Evolutionary conservation across 2,329 filamentous ascomycete species (phyloP), one percentile per base, ranked within the genome.

Genomic region (Verticillium longisporum): DNA sequence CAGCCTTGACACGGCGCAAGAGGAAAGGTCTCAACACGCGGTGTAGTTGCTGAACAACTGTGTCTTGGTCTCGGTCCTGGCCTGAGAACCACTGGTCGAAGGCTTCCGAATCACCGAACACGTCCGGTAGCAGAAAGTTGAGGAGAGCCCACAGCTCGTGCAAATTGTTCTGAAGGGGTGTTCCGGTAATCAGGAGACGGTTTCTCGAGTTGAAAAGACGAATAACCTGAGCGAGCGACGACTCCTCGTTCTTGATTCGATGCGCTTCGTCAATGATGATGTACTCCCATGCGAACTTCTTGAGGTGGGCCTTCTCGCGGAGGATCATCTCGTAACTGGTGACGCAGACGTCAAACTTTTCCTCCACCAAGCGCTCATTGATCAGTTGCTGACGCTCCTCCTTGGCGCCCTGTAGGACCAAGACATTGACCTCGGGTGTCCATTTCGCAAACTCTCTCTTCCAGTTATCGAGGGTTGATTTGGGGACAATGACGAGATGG

Each of bases 301-400:
- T 97, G 67, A 99, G 76, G 68, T 97, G 92, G 1, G 90, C 82
- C 78, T 99, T 98, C 73, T 99, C 95, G 61, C 95, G 87, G 13
- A 99, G 82, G 62, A 99, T 92, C 94, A 99, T 98, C 75, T 99
- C 95, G 77, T 99, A 99, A 74, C 93, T 97, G 14, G 95, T 99
- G 72, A 99, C 91, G 77, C 94, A 97, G 18, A 98, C 94, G 70
- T 99, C 95, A 68, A 99, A 99, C 66, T 96, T 91, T 73, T 97
- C 92, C 62, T 96, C 91, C 18, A 96, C 83, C n/a, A 99, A 82
- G 4, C 91, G 90, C 15, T 97, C 91, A 66, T 92, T 91, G 74
- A 99, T 98, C 60, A 99, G 82, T 56, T 86, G 81, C 64, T 92
- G 86, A 55, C 95, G 90, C 76, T 97, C 92, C 9, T 99, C 95